These are phyloP conservation scores for Dryas alaskensis DNA, from an alignment of 306 rosid species.

Conservation along the genomic window DNA sequence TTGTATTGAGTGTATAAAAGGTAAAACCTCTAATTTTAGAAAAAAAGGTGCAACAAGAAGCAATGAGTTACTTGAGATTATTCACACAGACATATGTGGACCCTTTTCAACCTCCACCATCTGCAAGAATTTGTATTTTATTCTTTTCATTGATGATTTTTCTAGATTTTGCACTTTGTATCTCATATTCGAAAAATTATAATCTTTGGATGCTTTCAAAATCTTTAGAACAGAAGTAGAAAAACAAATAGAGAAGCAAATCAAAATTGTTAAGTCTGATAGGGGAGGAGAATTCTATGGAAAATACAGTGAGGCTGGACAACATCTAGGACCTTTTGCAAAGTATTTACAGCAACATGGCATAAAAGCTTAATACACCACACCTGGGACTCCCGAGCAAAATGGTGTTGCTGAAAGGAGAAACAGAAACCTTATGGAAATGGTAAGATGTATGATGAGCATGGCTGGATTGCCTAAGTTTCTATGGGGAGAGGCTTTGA, in stretches of 20 bases:
- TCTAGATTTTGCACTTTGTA: neutral
- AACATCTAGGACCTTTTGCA: neutral
- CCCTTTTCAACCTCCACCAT: neutral
- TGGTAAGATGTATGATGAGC: neutral
- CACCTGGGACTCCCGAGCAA: neutral
- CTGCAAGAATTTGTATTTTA: neutral
- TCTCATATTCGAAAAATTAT: neutral
- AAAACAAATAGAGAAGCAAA: neutral
- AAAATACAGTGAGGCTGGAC: neutral
- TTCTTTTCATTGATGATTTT: neutral
- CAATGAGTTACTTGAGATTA: neutral
- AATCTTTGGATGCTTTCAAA: neutral
- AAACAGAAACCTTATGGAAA: neutral
- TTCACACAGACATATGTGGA: neutral
- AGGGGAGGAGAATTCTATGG: slow-evolving; percentile 1
- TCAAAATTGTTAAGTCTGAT: neutral
- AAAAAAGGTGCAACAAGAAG: neutral
- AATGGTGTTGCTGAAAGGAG: neutral
- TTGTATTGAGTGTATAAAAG: neutral
- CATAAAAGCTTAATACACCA: neutral
- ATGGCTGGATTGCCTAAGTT: neutral
- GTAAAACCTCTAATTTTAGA: neutral
- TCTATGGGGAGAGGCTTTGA: too few species aligned
- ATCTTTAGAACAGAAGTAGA: neutral
- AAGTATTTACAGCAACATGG: neutral